Evolutionary conservation across 306 rosid species (phyloP).

Genomic region (Trifolium subterraneum): DNA sequence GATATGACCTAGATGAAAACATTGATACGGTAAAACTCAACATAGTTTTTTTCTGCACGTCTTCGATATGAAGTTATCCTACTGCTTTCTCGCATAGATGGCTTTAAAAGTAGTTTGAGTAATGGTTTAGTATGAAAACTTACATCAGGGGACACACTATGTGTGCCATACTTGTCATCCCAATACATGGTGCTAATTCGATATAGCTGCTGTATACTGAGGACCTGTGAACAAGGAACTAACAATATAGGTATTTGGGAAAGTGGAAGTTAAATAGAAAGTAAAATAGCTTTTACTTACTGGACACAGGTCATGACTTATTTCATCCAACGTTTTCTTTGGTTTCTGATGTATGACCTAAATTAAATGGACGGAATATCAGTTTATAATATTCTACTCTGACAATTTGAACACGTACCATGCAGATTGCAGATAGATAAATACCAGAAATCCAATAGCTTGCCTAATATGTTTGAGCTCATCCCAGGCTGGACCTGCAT

Average conservation of each 20-base stretch:
- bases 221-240: constrained; percentile 62
- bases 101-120: constrained; percentile 45
- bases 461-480: constrained; percentile 96
- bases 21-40: constrained; percentile 39
- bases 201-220: constrained; percentile 94
- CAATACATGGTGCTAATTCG: constrained; percentile 99
- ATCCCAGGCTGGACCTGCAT: constrained; percentile 94
- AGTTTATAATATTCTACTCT: constrained; percentile 27
- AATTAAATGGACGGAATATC: constrained; percentile 40
- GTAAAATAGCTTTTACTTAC: constrained; percentile 54
- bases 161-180: constrained; percentile 69
- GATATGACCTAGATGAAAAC: constrained; percentile 57
- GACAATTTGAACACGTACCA: constrained; percentile 25
- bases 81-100: constrained; percentile 35
- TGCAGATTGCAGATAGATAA: constrained; percentile 31
- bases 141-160: constrained; percentile 76
- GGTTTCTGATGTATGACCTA: constrained; percentile 99
- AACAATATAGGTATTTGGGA: constrained; percentile 18
- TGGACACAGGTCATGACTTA: constrained; percentile 95
- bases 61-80: constrained; percentile 16
- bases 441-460: constrained; percentile 98
- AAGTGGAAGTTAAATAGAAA: constrained; percentile 31
- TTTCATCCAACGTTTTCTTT: constrained; percentile 90
- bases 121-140: constrained; percentile 51
- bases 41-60: constrained; percentile 13